Base-by-base conservation (phyloP, 192 early-diverging fungal genomes). In the Gonapodya sp. region DNA sequence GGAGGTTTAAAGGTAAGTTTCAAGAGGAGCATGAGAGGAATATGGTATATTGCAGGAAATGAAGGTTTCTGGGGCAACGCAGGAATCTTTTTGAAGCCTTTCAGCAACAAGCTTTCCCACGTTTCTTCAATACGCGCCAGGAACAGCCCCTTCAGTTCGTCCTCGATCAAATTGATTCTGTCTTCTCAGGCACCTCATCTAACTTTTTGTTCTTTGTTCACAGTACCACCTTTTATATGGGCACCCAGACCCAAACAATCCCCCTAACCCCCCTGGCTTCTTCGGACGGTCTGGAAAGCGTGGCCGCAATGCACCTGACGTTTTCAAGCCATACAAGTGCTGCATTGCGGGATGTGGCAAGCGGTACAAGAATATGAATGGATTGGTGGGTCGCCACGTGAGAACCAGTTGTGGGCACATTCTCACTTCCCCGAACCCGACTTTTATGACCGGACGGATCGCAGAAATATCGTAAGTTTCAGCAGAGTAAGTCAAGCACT, bases 161-260 rank as follows among this genome's bases (percentile, higher is more conserved):
- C n/a, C n/a, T n/a, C n/a, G n/a, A n/a, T n/a, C n/a, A n/a, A n/a
- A n/a, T n/a, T n/a, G n/a, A n/a, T n/a, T n/a, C n/a, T n/a, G n/a
- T n/a, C n/a, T n/a, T n/a, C n/a, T n/a, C n/a, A n/a, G n/a, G n/a
- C n/a, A n/a, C n/a, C n/a, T n/a, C n/a, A n/a, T n/a, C n/a, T n/a
- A n/a, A n/a, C n/a, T n/a, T n/a, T 16, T 64, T 8, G 46, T 24
- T 24, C 46, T 64, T 64, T 64, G 8, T 8, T 64, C 46, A 24
- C 24, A 64, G 85, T 98, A 99, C 89, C 97, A 98, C 84, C 95
- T 97, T 82, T 89, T 94, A 80, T 97, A 99, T 82, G 96, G 96
- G 24, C 97, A 99, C 83, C 94, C 94, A 84, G 88, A 84, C 35
- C 73, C 86, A 36, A 83, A 80, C 1, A 81, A 36, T 8, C 85